phyloP scores from a whole-genome alignment of 768 basidiomycete genomes.

The Xanthoconium stramineum region DNA sequence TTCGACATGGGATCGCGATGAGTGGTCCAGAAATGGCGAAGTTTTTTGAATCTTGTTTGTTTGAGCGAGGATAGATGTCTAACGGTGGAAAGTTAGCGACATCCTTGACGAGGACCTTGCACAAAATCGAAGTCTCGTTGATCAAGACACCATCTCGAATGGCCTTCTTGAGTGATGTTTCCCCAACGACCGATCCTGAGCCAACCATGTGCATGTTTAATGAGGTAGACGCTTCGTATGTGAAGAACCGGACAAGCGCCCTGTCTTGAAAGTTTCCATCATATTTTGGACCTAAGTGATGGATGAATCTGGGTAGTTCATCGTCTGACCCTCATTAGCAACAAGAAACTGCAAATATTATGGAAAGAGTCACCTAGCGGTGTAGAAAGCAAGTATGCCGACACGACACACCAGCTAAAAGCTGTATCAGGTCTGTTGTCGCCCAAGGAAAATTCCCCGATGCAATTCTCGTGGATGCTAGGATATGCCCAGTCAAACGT shows the following conservation, averaged over 20 bases:
- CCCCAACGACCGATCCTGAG: constrained; percentile 41
- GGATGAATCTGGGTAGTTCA: constrained; percentile 69
- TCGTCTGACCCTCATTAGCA: constrained; percentile 45
- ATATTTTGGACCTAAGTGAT: constrained; percentile 82
- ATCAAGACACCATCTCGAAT: constrained; percentile 42
- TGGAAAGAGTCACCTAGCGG: constrained; percentile 47
- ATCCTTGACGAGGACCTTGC: constrained; percentile 35
- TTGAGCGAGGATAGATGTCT: neutral
- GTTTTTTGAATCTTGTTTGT: neutral
- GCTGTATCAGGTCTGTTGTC: constrained; percentile 41
- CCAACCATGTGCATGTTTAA: constrained; percentile 73
- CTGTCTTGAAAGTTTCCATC: constrained; percentile 72
- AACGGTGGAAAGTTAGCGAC: constrained; percentile 12
- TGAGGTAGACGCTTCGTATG: constrained; percentile 82
- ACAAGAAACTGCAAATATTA: neutral
- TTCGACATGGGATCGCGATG: constrained; percentile 53
- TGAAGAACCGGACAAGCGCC: constrained; percentile 67
- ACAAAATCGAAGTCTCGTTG: constrained; percentile 39
- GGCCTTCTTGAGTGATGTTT: constrained; percentile 35
- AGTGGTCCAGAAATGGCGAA: constrained; percentile 46
- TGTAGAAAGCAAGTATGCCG: constrained; percentile 56
- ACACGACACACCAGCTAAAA: constrained; percentile 61
- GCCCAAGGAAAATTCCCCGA: constrained; percentile 53
- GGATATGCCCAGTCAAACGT: constrained; percentile 65
- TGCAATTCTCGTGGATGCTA: constrained; percentile 36